Evolutionary conservation across 495 filamentous ascomycete genomes (phyloP).

Genomic region (Penicillium turbatum): DNA sequence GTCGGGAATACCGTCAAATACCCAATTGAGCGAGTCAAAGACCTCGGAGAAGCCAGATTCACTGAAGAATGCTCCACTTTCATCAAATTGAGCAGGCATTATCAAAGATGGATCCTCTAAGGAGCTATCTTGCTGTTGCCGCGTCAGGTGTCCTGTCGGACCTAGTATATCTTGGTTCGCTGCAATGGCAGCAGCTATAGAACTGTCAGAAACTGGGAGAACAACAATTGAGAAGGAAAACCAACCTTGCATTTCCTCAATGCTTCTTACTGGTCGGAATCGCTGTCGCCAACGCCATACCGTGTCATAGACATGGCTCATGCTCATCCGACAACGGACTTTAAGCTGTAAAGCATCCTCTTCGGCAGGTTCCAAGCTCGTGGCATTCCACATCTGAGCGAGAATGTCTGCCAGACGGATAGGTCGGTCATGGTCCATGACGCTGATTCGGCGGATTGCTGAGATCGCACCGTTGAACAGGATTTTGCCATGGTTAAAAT

Average conservation of each 20-base stretch:
- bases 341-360: slow-evolving; percentile 43
- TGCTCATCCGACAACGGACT: slow-evolving; percentile 48
- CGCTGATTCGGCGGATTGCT: slow-evolving; percentile 73
- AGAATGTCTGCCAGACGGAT: slow-evolving; percentile 49
- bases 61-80: slow-evolving; percentile 40
- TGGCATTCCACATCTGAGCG: slow-evolving; percentile 49
- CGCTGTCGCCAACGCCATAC: slow-evolving; percentile 48
- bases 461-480: slow-evolving; percentile 75
- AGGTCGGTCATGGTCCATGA: slow-evolving; percentile 79
- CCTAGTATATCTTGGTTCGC: slow-evolving; percentile 31
- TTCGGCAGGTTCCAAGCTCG: slow-evolving; percentile 29
- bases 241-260: slow-evolving; percentile 42
- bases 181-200: slow-evolving; percentile 21
- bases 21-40: slow-evolving; percentile 48
- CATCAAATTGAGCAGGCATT: slow-evolving; percentile 40
- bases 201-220: slow-evolving; percentile 8
- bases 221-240: neutral
- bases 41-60: slow-evolving; percentile 47
- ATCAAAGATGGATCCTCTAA: slow-evolving; percentile 35
- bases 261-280: slow-evolving; percentile 40
- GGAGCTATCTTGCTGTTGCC: slow-evolving; percentile 30
- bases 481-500: slow-evolving; percentile 68
- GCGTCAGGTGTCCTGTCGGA: slow-evolving; percentile 22
- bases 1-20: slow-evolving; percentile 47
- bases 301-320: slow-evolving; percentile 50